phyloP scores from a whole-genome alignment of 306 rosid species.

The Cucumis cinereus region DNA sequence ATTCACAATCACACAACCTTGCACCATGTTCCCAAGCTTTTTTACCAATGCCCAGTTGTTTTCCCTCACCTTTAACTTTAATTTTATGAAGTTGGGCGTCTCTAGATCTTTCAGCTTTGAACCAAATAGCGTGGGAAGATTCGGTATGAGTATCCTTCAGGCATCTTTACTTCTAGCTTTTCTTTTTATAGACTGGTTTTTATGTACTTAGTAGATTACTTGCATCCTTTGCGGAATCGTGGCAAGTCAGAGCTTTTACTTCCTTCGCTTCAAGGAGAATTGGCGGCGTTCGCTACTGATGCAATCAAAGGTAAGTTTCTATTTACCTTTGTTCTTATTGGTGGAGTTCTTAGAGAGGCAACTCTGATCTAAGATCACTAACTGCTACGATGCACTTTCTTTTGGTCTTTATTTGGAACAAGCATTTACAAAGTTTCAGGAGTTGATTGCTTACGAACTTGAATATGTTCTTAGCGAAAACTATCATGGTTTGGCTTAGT shows the following conservation, averaged over 20 bases:
- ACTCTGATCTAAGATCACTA: not conserved
- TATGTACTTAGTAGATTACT: not conserved
- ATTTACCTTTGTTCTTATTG: no score
- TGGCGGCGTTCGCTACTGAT: not conserved
- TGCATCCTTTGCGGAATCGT: not conserved
- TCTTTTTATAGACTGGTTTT: not conserved
- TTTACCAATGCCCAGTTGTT: not conserved
- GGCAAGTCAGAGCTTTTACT: not conserved
- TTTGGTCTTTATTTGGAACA: not conserved
- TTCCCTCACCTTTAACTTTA: not conserved
- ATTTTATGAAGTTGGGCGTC: not conserved
- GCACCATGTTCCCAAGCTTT: not conserved
- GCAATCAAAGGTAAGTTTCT: not conserved
- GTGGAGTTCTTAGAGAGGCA: no score
- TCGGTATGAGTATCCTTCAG: not conserved
- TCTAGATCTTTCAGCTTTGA: not conserved
- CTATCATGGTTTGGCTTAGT: no score
- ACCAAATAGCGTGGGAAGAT: not conserved
- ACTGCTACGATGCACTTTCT: not conserved
- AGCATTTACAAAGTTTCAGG: not conserved
- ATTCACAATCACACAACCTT: not conserved
- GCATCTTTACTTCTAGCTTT: not conserved
- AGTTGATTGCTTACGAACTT: not conserved
- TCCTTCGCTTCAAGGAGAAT: not conserved
- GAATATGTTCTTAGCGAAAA: not conserved